These are phyloP conservation scores for Leptographium wingfieldii DNA, from an alignment of 2,329 filamentous ascomycete species.

Conservation along the genomic window DNA sequence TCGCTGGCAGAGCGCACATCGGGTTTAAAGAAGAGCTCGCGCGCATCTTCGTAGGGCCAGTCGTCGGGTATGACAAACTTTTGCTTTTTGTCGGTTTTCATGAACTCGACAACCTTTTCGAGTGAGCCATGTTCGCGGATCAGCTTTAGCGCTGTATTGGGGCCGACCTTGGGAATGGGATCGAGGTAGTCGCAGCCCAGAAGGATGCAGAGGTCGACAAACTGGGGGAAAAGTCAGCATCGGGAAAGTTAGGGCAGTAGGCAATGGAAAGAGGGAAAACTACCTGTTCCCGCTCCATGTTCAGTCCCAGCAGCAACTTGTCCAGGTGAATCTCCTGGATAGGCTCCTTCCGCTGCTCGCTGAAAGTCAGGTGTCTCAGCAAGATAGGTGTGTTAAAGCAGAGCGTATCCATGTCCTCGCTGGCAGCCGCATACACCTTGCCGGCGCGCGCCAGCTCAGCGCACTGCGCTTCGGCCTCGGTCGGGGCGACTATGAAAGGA, in stretches of 20 bases:
- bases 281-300: conserved; percentile 80
- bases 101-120: conserved; percentile 72
- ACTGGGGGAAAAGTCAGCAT: conserved; percentile 37
- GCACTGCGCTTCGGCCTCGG: conserved; percentile 94
- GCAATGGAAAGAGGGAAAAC: background rate
- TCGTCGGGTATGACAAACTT: conserved; percentile 87
- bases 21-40: conserved; percentile 81
- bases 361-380: conserved; percentile 86
- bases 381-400: conserved; percentile 91
- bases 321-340: conserved; percentile 90
- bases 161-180: conserved; percentile 87
- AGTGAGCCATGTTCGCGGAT: conserved; percentile 85
- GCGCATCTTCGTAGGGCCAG: conserved; percentile 89
- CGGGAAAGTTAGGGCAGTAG: background rate
- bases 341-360: conserved; percentile 92
- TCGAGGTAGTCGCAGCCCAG: conserved; percentile 97
- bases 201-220: conserved; percentile 94
- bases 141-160: conserved; percentile 80
- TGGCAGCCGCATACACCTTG: conserved; percentile 93
- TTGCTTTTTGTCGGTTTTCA: conserved; percentile 62
- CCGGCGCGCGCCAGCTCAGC: conserved; percentile 78
- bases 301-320: conserved; percentile 73
- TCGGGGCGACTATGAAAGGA: conserved; percentile 88
- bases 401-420: conserved; percentile 97
- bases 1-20: conserved; percentile 77